phyloP scores from a whole-genome alignment of 768 basidiomycete species.

The Tricholoma flavovirens region DNA sequence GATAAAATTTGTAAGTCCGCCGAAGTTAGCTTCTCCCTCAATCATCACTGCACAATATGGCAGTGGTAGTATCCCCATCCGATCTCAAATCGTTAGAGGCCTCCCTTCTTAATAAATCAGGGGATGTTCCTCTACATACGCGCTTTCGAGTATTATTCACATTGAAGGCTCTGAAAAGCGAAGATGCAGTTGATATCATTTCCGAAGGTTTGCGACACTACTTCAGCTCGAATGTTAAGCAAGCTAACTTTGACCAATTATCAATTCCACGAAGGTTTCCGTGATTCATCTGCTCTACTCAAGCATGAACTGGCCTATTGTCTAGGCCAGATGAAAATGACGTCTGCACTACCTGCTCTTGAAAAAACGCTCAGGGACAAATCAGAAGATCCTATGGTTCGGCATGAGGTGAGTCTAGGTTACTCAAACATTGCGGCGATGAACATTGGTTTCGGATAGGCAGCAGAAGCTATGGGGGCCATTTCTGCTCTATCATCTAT shows the following conservation, averaged over 20 bases:
- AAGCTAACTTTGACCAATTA: slow-evolving; percentile 8
- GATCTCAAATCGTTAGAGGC: slow-evolving; percentile 66
- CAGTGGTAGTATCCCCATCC: slow-evolving; percentile 35
- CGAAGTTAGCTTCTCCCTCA: slow-evolving; percentile 25
- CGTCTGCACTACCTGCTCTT: slow-evolving; percentile 70
- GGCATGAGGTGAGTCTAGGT: slow-evolving; percentile 72
- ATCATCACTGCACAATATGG: slow-evolving; percentile 19
- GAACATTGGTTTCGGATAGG: slow-evolving; percentile 37
- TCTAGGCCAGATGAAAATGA: slow-evolving; percentile 82
- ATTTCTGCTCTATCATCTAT: slow-evolving; percentile 68
- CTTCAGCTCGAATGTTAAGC: slow-evolving; percentile 4
- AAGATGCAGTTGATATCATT: slow-evolving; percentile 80
- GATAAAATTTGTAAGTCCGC: slow-evolving; percentile 44
- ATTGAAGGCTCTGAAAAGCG: slow-evolving; percentile 73
- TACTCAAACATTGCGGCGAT: slow-evolving; percentile 10
- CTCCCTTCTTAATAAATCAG: slow-evolving; percentile 70
- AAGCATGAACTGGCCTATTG: slow-evolving; percentile 98
- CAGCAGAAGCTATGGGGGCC: slow-evolving; percentile 98
- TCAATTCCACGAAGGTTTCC: slow-evolving; percentile 56
- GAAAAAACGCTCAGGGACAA: slow-evolving; percentile 67
- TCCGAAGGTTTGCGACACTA: slow-evolving; percentile 55
- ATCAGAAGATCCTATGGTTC: slow-evolving; percentile 88
- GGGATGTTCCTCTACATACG: slow-evolving; percentile 72
- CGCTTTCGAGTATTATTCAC: slow-evolving; percentile 91
- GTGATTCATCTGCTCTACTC: slow-evolving; percentile 81